A percentile compares a stretch with the other conserved stretches of the same genome.
phyloP scores from a whole-genome alignment of 169 alveolate species.

The Fabrea salina region DNA sequence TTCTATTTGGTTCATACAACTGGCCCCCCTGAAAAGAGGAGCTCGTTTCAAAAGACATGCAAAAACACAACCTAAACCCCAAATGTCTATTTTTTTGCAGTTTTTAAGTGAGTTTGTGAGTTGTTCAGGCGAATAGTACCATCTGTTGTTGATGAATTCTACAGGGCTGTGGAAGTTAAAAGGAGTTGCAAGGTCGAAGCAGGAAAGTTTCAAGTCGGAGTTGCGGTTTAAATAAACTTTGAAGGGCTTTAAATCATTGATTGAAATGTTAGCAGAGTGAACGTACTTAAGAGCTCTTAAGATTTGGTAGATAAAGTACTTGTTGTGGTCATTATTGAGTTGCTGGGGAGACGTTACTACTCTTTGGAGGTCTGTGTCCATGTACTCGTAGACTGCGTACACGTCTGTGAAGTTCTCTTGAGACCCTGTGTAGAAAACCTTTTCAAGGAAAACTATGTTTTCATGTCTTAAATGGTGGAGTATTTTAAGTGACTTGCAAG shows the following conservation, averaged over 20 bases:
- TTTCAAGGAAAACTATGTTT: neutral
- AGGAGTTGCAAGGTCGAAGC: conserved; percentile 85
- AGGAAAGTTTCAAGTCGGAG: conserved; percentile 84
- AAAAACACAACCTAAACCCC: conserved; percentile 93
- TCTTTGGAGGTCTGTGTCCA: conserved; percentile 71
- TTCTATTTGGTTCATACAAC: conserved; percentile 87
- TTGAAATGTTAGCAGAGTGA: no score
- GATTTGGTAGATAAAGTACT: conserved; percentile 62
- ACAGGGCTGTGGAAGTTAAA: conserved; percentile 49
- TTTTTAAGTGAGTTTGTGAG: conserved; percentile 82
- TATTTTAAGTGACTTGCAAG: neutral
- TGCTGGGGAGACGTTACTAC: conserved; percentile 55
- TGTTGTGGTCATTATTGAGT: conserved; percentile 50
- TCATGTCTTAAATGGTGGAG: neutral
- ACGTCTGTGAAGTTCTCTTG: conserved; percentile 84
- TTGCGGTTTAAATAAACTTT: conserved; percentile 72
- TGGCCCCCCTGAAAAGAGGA: conserved; percentile 90
- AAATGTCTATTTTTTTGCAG: conserved; percentile 89
- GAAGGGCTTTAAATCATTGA: conserved; percentile 84
- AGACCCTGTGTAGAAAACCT: conserved; percentile 77
- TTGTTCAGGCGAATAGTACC: conserved; percentile 94
- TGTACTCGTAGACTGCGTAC: conserved; percentile 60
- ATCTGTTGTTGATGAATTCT: conserved; percentile 88
- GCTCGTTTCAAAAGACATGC: conserved; percentile 87
- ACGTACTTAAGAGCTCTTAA: conserved; percentile 67